Evolutionary conservation across 2,329 filamentous ascomycete genomes (phyloP), one percentile per base, ranked within the genome.

Genomic region (Penicillium sclerotigenum): DNA sequence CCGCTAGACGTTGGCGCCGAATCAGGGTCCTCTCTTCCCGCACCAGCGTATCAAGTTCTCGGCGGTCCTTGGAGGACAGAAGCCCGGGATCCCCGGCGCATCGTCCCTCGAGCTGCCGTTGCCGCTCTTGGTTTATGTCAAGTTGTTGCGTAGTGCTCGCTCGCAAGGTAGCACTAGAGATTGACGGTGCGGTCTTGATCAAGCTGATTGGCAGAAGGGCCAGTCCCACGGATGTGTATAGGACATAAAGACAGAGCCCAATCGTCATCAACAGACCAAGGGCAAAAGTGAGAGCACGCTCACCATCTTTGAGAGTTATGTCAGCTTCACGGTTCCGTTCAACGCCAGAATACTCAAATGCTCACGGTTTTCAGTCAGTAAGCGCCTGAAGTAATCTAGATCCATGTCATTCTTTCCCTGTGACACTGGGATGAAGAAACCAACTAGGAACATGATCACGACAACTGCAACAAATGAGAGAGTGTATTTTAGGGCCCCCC

Each of bases 11-110:
- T 72, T 96, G 89, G 3, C 93, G 89, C 14, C 94, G 88, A 47
- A 96, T 88, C 5, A 99, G 81, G 0, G 93, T 97, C 59, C 93
- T 87, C 72, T 99, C 94, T 73, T 97, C 92, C 51, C 94, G 87
- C 18, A 91, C 83, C 1, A 99, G 82, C 29, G 88, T 83, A 68
- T 97, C 93, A 2, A 97, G 80, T 71, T 97, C 93, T 34, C 93
- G 86, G 58, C 90, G 85, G 65, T 97, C 93, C 67, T 96, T 94
- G 38, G 89, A 80, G 7, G 92, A 85, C 65, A 97, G 82, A 18
- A 86, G 87, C 28, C 85, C 88, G 4, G 86, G 77, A 42, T 88
- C 87, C 10, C 91, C 91, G 36, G 86, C 81, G 67, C 89, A 92
- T 63, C 92, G 90, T 66, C 90, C 84, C 72, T 97, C 91, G 13